phyloP scores from a whole-genome alignment of 371 early-diverging fungal genomes.

The Entomophthora muscae region DNA sequence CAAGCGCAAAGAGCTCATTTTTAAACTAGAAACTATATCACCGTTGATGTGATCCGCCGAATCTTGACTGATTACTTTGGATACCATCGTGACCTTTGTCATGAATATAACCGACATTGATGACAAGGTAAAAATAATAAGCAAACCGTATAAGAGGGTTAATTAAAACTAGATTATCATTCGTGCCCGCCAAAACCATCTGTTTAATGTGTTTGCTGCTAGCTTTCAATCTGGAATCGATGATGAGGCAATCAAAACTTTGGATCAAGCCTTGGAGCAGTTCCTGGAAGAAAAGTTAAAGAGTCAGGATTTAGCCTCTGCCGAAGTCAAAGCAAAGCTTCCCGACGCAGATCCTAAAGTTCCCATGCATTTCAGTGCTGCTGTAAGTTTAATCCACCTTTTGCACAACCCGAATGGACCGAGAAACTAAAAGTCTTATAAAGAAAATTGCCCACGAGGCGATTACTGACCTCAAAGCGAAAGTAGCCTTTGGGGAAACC shows the following conservation, averaged over 20 bases:
- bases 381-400: constrained; percentile 2
- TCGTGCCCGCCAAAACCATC: constrained; percentile 71
- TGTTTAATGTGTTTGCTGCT: constrained; percentile 42
- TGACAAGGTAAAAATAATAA: constrained; percentile 94
- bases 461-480: neutral
- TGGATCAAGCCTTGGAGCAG: constrained; percentile 33
- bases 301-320: neutral
- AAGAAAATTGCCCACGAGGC: neutral
- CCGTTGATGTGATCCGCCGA: constrained; percentile 91
- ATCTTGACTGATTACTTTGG: constrained; percentile 92
- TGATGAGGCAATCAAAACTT: constrained; percentile 18
- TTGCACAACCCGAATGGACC: neutral
- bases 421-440: neutral
- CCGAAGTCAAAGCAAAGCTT: neutral
- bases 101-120: constrained; percentile 99
- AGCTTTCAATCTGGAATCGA: neutral
- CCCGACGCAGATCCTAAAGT: constrained; percentile 2
- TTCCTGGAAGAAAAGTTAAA: constrained; percentile 38
- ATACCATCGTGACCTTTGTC: constrained; percentile 88
- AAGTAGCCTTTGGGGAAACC: neutral
- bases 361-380: neutral
- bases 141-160: too few species aligned
- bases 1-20: constrained; percentile 1
- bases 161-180: constrained; percentile 53
- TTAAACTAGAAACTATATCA: constrained; percentile 67